Base-by-base conservation (phyloP, 2,329 filamentous ascomycete species). In the Pseudogymnoascus sp. region DNA sequence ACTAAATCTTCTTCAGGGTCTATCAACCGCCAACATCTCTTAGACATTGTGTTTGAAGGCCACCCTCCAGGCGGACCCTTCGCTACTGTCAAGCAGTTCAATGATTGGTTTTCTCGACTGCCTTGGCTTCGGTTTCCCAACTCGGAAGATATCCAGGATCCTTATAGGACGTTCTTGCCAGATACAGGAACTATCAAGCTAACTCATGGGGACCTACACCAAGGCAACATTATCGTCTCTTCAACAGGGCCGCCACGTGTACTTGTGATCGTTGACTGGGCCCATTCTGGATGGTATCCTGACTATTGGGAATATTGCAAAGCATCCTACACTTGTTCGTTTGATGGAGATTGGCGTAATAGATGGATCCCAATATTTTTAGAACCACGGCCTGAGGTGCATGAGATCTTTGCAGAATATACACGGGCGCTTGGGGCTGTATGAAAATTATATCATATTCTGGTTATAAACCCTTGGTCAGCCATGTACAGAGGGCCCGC, bases 271-370 rank as follows among this genome's bases (percentile, higher is more conserved):
- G n/a, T n/a, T n/a, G n/a, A n/a, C n/a, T n/a, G n/a, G n/a, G n/a
- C n/a, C 2, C 71, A 74, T 61, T 64, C 69, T 12, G 73, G 72
- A 1, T 75, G 72, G 72, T 72, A 74, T 61, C 72, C 71, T 1
- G 70, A 72, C 16, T 75, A 74, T 26, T 74, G 70, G 72, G 72
- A 74, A 50, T 74, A 72, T 53, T 74, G 70, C 50, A 75, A 74
- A 59, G 66, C 71, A 3, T 53, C 66, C 4, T 74, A 71, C 61
- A 73, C 71, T 28, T 65, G 63, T 3, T 35, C 60, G 1, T 68
- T 62, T 53, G 56, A 66, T 4, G 50, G 6, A 59, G 26, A 59
- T 33, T 59, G 50, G 50, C 50, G 14, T 4, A 59, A 16, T 31
- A 59, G 4, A 31, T 59, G 50, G 50, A 6, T 59, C 5, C 50